A percentile compares a stretch with the other conserved stretches of the same genome.
Conservation (phyloP, 2,329 filamentous ascomycete genomes). For the Monilinia vaccinii-corymbosi region DNA sequence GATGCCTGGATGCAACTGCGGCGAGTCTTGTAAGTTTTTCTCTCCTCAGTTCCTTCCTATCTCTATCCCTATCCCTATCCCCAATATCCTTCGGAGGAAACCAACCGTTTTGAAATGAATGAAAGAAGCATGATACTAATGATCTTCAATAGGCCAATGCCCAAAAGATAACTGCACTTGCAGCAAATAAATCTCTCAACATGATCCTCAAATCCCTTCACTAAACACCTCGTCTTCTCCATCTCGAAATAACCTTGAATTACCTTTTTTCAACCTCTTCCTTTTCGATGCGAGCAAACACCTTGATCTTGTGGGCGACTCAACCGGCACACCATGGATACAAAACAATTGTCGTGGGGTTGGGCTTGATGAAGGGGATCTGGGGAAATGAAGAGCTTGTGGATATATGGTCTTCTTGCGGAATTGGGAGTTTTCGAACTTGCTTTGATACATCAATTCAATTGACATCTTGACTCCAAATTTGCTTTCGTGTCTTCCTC, state of each 20-base stretch:
- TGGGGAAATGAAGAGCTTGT: not conserved
- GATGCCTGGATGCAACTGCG: not conserved
- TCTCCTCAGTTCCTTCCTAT: too few species aligned
- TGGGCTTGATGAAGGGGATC: not conserved
- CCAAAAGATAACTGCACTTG: not conserved
- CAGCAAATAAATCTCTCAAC: not conserved
- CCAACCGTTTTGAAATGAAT: not conserved
- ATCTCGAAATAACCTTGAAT: not conserved
- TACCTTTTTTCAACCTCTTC: not conserved
- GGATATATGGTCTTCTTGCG: not conserved
- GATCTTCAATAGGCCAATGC: not conserved
- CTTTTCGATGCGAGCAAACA: not conserved
- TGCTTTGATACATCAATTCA: not conserved
- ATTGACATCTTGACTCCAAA: not conserved
- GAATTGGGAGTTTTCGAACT: not conserved
- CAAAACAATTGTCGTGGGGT: not conserved
- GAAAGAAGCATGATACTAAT: not conserved
- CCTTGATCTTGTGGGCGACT: not conserved
- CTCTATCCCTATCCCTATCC: not conserved
- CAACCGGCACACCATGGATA: not conserved
- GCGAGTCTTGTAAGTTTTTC: not conserved
- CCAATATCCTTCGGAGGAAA: not conserved
- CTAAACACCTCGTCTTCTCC: not conserved
- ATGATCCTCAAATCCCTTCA: not conserved
- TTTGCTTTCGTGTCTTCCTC: not conserved